Percentiles rank a stretch among this genome's conserved stretches.
These are phyloP conservation scores for Xylaria longipes DNA, from an alignment of 495 filamentous ascomycete genomes.

Conservation along the genomic window DNA sequence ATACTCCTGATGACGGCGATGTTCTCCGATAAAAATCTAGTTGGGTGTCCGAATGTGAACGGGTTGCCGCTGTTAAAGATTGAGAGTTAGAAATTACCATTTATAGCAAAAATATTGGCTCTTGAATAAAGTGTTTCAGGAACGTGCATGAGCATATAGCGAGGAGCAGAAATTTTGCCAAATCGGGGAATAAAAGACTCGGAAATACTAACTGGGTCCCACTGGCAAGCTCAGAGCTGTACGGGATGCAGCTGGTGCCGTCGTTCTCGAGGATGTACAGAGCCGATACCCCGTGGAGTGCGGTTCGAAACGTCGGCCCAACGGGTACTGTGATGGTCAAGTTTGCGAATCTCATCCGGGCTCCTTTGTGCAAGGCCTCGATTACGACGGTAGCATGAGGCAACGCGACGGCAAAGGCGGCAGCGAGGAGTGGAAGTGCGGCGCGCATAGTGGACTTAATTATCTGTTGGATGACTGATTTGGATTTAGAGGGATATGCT, in stretches of 20 bases:
- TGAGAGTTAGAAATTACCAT: background rate
- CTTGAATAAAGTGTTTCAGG: background rate
- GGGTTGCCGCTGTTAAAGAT: background rate
- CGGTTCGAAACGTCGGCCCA: background rate
- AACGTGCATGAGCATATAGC: background rate
- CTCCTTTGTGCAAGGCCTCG: slow-evolving; percentile 2
- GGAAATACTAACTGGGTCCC: background rate
- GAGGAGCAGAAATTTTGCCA: background rate
- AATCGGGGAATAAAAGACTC: background rate
- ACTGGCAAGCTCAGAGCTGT: background rate
- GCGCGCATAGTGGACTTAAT: background rate
- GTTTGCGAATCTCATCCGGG: background rate
- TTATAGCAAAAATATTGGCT: background rate
- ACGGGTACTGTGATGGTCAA: background rate
- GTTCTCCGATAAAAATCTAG: background rate
- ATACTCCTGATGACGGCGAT: background rate
- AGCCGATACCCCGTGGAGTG: background rate
- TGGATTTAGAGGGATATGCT: background rate
- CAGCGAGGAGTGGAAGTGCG: background rate
- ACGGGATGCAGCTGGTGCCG: background rate
- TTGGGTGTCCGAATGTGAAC: slow-evolving; percentile 6
- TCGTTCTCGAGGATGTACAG: background rate
- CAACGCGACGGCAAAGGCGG: background rate
- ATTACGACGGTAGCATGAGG: background rate
- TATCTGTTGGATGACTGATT: background rate